A percentile compares a stretch with the other conserved stretches of the same genome.
These are phyloP conservation scores for Boletellus deceptivus DNA, from an alignment of 1,284 basidiomycete genomes.

Conservation along the genomic window DNA sequence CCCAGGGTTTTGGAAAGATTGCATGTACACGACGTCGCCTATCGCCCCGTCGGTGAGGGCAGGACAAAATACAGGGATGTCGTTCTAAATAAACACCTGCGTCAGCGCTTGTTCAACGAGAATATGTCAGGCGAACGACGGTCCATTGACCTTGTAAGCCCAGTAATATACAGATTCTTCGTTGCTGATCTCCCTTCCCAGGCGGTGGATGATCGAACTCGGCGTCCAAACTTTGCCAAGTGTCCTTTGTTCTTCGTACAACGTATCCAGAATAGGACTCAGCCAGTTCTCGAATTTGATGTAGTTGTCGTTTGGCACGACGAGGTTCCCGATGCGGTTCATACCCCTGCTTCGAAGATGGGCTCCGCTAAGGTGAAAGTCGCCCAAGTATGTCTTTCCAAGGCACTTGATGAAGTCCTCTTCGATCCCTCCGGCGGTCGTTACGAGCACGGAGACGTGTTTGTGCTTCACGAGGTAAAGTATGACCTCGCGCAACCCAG, in stretches of 20 bases:
- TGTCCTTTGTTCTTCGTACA: slow-evolving; percentile 85
- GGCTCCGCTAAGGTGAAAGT: slow-evolving; percentile 91
- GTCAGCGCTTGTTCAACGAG: slow-evolving; percentile 25
- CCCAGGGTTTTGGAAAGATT: slow-evolving; percentile 90
- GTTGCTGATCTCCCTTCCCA: slow-evolving; percentile 97
- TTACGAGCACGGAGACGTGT: slow-evolving; percentile 88
- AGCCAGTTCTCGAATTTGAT: slow-evolving; percentile 99
- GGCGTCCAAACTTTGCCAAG: slow-evolving; percentile 86
- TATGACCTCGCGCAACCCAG: slow-evolving; percentile 92
- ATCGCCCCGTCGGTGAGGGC: slow-evolving; percentile 97
- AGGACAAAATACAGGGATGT: slow-evolving; percentile 98
- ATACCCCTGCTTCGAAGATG: slow-evolving; percentile 85
- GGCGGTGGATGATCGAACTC: slow-evolving; percentile 86
- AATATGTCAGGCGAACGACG: slow-evolving; percentile 5
- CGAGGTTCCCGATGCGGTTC: slow-evolving; percentile 95
- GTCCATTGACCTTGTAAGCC: slow-evolving; percentile 87
- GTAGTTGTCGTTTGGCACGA: slow-evolving; percentile 99
- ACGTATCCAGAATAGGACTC: slow-evolving; percentile 86
- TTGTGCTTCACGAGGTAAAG: slow-evolving; percentile 92
- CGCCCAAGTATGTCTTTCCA: slow-evolving; percentile 92
- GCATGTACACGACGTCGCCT: slow-evolving; percentile 99
- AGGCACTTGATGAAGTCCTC: slow-evolving; percentile 99
- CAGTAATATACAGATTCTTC: slow-evolving; percentile 98
- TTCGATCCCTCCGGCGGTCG: slow-evolving; percentile 97
- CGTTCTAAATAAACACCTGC: slow-evolving; percentile 59